Base-by-base conservation (phyloP, 441 rosid genomes). In the Isatis lusitanica region DNA sequence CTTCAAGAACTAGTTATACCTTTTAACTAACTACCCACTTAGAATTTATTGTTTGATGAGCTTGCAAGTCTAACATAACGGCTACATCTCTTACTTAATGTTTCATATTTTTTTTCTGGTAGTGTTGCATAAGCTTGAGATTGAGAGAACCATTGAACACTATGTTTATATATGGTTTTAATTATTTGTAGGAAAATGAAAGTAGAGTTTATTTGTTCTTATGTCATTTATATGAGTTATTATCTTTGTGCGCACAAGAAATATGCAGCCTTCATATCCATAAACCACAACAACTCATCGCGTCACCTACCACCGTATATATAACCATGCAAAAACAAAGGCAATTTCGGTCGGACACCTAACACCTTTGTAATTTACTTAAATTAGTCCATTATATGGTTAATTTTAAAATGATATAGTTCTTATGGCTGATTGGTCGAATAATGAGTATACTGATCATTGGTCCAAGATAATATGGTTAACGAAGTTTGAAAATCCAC, bases 321-420 rank as follows among this genome's bases (percentile, higher is more conserved):
- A 56, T 21, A 21, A 56, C 42, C 42, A 56, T 33, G n/a, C 62
- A 33, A 56, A 31, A 15, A 31, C 24, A 56, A 56, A 9, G 26
- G 42, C 18, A 15, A 9, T 56, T 16, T 35, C n/a, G n/a, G 17
- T 33, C 28, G 28, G 28, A 35, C 26, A 35, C 63, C 43, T 57
- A 57, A 35, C 43, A 36, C 26, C 63, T 58, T 58, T 58, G 63
- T 58, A 58, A 10, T 58, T 58, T 58, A 36, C 63, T 58, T 35
- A 16, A 35, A 9, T 12, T 58, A 30, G 30, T 58, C 15, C n/a
- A 9, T 35, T 58, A 58, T 17, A 58, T 36, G 28, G 43, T n/a
- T 57, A 56, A 1, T 31, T 8, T 21, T 21, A 21, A 21, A 50
- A 55, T 26, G 3, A 1, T 26, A 26, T 26, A 7, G 13, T 24